Evolutionary conservation across 2,329 filamentous ascomycete genomes (phyloP), one percentile per base, ranked within the genome.

Genomic region (Xylaria sp.): DNA sequence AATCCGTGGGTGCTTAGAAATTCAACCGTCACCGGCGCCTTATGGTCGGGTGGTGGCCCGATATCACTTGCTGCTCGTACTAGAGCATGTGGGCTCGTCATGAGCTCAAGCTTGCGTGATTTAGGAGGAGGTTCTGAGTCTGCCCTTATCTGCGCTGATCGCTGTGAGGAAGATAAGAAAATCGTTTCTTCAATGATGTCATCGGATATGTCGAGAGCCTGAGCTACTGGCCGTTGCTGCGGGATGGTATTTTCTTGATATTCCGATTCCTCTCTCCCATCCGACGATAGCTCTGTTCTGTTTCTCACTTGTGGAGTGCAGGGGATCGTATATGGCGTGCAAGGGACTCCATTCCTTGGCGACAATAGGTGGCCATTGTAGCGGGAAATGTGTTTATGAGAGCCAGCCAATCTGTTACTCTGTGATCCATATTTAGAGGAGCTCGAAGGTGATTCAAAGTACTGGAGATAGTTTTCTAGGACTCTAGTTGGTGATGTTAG

Each of bases 401-500:
- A 45, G 9, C 19, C 34, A 8, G 24, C 39, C 8, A 51, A 51
- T 32, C 21, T 34, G 39, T 51, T 71, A 27, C 42, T 42, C 39
- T 55, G 64, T 17, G 73, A 73, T 14, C 63, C 57, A 19, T 53
- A 50, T 3, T 51, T 57, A 30, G 63, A 50, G 51, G 71, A 64
- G 14, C 17, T 56, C 59, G 76, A 71, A 24, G 78, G 71, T 17
- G 70, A 77, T 45, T 77, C 77, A 27, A 75, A 76, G 8, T 72
- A 71, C 58, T 83, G 82, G 3, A 87, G 78, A 66, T 84, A 86
- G 27, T 82, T 81, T 67, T 86, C 82, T 11, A 89, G 72, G 0
- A 87, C 77, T 47, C 84, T 81, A 1, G 83, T 85, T 0, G 87
- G 87, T 0, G 88, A 85, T 19, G 79, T 81, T 27, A 81, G 80